Evolutionary conservation across 495 filamentous ascomycete genomes (phyloP).

Genomic region (Apiosordaria backusii): DNA sequence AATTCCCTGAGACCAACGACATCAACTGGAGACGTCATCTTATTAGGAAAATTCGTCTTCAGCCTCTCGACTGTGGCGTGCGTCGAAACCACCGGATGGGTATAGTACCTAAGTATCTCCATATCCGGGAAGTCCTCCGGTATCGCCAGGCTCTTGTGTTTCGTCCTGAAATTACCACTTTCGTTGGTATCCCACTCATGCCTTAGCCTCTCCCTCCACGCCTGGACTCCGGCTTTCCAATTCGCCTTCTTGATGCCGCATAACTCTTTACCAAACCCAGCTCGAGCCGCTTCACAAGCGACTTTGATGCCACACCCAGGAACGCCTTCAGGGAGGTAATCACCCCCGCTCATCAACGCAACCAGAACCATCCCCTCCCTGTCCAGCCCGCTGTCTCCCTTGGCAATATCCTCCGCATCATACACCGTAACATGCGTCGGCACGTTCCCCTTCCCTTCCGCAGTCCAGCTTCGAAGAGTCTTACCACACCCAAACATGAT

Average conservation of each 20-base stretch:
- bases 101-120: slow-evolving; percentile 80
- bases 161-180: slow-evolving; percentile 72
- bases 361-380: slow-evolving; percentile 90
- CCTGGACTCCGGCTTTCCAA: slow-evolving; percentile 48
- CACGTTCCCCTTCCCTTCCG: slow-evolving; percentile 59
- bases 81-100: slow-evolving; percentile 72
- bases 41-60: slow-evolving; percentile 42
- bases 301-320: slow-evolving; percentile 81
- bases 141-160: slow-evolving; percentile 67
- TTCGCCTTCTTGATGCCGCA: slow-evolving; percentile 54
- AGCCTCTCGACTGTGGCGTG: slow-evolving; percentile 57
- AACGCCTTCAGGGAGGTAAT: slow-evolving; percentile 89
- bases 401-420: slow-evolving; percentile 48
- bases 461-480: slow-evolving; percentile 79
- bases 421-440: slow-evolving; percentile 89
- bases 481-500: slow-evolving; percentile 90
- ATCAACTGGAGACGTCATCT: slow-evolving; percentile 64
- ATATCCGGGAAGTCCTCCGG: slow-evolving; percentile 78
- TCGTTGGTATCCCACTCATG: slow-evolving; percentile 81
- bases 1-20: slow-evolving; percentile 65
- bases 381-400: slow-evolving; percentile 58
- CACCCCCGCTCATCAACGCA: slow-evolving; percentile 92
- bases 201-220: slow-evolving; percentile 72
- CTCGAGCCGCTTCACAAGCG: slow-evolving; percentile 84
- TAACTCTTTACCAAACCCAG: slow-evolving; percentile 78